Evolutionary conservation across 345 rosid species (phyloP).

Genomic region (Brassica juncea): DNA sequence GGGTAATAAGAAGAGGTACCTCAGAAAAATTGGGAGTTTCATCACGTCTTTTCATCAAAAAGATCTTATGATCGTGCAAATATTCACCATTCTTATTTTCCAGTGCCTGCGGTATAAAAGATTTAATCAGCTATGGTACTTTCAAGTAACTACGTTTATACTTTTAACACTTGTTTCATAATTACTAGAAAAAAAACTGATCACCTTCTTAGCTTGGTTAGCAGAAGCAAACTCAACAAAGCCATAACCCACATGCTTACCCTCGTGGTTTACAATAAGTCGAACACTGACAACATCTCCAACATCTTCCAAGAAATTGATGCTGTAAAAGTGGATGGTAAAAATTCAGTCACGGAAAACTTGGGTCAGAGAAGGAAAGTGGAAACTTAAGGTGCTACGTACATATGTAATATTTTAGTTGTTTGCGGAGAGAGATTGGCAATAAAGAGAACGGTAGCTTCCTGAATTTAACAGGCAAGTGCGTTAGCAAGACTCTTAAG

Average conservation of each 20-base stretch:
- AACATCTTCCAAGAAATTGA: neutral
- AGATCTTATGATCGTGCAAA: neutral
- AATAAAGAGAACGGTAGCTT: neutral
- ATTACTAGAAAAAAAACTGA: neutral
- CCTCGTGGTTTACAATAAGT: neutral
- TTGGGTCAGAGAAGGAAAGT: neutral
- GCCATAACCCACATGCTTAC: neutral
- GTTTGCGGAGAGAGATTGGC: neutral
- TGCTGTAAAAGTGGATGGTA: neutral
- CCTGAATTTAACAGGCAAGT: neutral
- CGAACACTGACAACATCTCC: neutral
- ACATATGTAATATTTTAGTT: neutral
- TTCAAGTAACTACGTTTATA: neutral
- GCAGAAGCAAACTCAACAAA: slow-evolving; percentile 2
- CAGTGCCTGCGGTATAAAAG: neutral
- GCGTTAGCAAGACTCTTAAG: neutral
- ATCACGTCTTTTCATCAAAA: neutral
- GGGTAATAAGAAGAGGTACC: neutral
- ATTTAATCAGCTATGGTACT: neutral
- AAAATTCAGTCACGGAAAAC: neutral
- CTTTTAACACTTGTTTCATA: neutral
- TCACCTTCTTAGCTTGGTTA: neutral
- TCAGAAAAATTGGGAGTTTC: neutral
- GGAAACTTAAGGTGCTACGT: neutral
- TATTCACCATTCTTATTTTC: neutral